Base-by-base conservation (phyloP, 2,329 filamentous ascomycete genomes). In the Biscogniauxia mediterranea region DNA sequence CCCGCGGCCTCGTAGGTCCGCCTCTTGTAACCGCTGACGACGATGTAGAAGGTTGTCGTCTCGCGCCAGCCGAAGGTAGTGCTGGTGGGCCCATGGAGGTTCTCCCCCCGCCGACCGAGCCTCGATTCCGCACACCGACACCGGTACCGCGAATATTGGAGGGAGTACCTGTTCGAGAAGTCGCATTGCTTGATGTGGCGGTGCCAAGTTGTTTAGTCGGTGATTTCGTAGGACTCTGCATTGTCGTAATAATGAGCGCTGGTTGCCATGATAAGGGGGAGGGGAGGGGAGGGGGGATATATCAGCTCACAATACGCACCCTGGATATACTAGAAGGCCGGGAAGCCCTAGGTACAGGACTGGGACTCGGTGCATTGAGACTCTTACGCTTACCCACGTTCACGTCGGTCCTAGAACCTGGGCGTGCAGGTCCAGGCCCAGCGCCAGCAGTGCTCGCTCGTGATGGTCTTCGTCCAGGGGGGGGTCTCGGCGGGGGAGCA, bases 211-310 rank as follows among this genome's bases (percentile, higher is more conserved):
- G 89, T 72, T 95, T 95, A 2, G 89, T 91, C 1, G 91, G 91
- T 1, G 90, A 93, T 70, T 91, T 93, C 0, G 85, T 88, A 1
- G 91, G 90, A 61, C 89, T 92, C 87, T 93, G 71, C 9, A 9
- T 58, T 58, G 54, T 67, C 50, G 50, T 57, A 49, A 21, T 42
- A 1, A 65, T 75, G 56, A 76, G 68, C 53, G 28, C 28, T 32
- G 11, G 7, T 59, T 59, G 53, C 8, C 15, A 28, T 54, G 57
- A 19, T 53, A 42, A 58, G 17, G 54, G 26, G 25, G 9, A 55
- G 26, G 25, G 9, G 50, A 26, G 21, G 32, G 17, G 25, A 19
- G 7, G 56, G 54, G 46, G 23, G 42, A 9, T 32, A 32, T 9
- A 9, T 4, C 25, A 56, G 52, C 21, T 32, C 25, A 59, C 11